Conservation (phyloP, 306 rosid genomes). For the Cicer cuneatum region DNA sequence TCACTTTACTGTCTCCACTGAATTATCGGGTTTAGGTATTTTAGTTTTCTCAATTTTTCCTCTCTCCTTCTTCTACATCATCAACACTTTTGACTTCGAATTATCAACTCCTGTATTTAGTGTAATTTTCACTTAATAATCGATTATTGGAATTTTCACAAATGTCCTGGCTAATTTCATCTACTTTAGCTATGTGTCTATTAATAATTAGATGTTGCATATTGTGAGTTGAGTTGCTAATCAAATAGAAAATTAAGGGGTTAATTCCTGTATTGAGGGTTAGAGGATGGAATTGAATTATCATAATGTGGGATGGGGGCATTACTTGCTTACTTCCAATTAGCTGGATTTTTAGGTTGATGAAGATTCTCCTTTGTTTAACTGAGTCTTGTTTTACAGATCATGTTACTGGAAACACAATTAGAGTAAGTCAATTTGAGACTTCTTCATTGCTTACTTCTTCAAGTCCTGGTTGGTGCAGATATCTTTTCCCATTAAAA, state of each 20-base stretch:
- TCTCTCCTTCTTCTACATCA: not conserved
- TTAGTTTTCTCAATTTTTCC: not conserved
- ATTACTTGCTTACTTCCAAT: constrained; percentile 11
- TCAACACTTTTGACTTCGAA: not conserved
- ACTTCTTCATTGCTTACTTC: not conserved
- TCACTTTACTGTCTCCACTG: constrained; percentile 47
- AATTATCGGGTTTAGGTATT: constrained; percentile 73
- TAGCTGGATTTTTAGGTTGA: constrained; percentile 6
- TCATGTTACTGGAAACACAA: not conserved
- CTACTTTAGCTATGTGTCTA: not conserved
- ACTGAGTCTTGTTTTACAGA: constrained; percentile 19
- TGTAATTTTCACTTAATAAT: not conserved
- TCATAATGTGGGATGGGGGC: constrained; percentile 18
- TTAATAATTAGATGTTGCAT: not conserved
- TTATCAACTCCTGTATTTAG: not conserved
- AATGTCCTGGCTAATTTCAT: constrained; percentile 6
- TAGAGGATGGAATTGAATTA: not conserved
- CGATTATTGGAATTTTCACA: constrained; percentile 6
- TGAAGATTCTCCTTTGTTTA: constrained; percentile 1
- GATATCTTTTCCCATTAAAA: not conserved
- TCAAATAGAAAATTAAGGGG: not conserved
- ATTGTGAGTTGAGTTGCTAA: constrained; percentile 2
- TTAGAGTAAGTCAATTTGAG: constrained; percentile 10
- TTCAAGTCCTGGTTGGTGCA: constrained; percentile 11
- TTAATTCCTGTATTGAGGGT: not conserved